Conservation (phyloP, 306 rosid genomes). For the Ormosia semicastrata region DNA sequence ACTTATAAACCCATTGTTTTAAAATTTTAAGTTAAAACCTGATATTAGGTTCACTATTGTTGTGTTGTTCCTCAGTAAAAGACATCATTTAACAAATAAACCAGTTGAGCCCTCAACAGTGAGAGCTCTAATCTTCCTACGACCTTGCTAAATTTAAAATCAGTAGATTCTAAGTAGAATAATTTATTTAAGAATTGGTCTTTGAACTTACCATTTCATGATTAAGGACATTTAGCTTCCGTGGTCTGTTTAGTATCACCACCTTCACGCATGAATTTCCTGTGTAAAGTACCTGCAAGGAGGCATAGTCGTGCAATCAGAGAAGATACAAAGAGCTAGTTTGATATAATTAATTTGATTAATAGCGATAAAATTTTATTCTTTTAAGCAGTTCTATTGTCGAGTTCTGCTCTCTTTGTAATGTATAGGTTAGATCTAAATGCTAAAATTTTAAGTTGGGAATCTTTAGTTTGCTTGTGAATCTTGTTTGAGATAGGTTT, state of each 20-base stretch:
- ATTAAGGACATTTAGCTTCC: slow-evolving; percentile 11
- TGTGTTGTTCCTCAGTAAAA: not conserved
- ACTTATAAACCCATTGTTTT: too few relatives aligned
- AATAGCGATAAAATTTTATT: not conserved
- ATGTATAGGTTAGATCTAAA: too few relatives aligned
- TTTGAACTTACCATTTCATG: slow-evolving; percentile 25
- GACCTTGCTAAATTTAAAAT: not conserved
- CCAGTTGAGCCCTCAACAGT: not conserved
- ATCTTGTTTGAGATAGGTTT: too few relatives aligned
- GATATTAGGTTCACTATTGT: too few relatives aligned
- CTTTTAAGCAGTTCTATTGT: too few relatives aligned
- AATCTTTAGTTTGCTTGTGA: too few relatives aligned
- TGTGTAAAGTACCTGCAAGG: slow-evolving; percentile 17
- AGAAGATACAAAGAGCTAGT: not conserved
- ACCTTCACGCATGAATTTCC: slow-evolving; percentile 15
- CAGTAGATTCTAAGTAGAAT: too few relatives aligned
- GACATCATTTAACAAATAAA: not conserved
- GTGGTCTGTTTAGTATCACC: slow-evolving; percentile 20
- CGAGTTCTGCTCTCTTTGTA: too few relatives aligned
- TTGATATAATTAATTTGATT: not conserved
- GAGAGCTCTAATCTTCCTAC: not conserved
- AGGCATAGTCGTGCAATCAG: not conserved
- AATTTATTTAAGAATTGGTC: not conserved
- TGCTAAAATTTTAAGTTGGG: too few relatives aligned
- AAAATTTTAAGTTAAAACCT: too few relatives aligned